Percentiles rank a stretch among this genome's conserved stretches.
Conservation (phyloP, 176 grass and related monocot species). For the Oryza australiensis region DNA sequence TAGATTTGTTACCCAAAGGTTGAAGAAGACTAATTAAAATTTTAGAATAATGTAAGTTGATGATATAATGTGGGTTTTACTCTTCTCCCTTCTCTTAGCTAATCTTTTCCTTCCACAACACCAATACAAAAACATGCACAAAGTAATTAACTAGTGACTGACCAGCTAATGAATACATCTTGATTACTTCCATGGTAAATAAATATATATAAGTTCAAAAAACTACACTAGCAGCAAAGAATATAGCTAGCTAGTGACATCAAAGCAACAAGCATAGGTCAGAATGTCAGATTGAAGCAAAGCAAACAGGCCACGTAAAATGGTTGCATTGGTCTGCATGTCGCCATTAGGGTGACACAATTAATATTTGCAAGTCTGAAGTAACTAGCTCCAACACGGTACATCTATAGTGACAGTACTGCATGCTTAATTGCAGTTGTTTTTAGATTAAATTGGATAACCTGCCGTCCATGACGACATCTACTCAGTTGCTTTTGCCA, state of each 20-base stretch:
- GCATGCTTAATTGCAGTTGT: neutral
- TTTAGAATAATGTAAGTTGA: neutral
- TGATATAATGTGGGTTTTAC: neutral
- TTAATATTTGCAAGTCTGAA: slow-evolving; percentile 19
- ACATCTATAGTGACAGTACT: neutral
- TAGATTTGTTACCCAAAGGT: neutral
- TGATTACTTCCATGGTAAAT: neutral
- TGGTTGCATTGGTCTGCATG: neutral
- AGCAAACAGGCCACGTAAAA: slow-evolving; percentile 16
- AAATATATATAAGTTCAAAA: neutral
- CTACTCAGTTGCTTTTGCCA: neutral
- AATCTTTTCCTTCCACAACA: neutral
- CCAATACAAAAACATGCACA: neutral
- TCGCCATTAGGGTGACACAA: slow-evolving; percentile 20
- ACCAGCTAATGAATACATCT: neutral
- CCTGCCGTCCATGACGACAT: neutral
- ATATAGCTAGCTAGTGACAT: neutral
- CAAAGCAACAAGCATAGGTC: neutral
- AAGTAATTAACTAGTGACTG: neutral
- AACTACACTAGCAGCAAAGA: neutral
- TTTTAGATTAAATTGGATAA: slow-evolving; percentile 21
- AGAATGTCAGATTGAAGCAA: neutral
- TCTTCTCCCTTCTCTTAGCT: neutral
- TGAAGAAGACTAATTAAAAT: neutral
- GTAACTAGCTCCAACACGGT: slow-evolving; percentile 9